Base-by-base conservation (phyloP, 495 filamentous ascomycete genomes). In the Xylaria bambusicola region DNA sequence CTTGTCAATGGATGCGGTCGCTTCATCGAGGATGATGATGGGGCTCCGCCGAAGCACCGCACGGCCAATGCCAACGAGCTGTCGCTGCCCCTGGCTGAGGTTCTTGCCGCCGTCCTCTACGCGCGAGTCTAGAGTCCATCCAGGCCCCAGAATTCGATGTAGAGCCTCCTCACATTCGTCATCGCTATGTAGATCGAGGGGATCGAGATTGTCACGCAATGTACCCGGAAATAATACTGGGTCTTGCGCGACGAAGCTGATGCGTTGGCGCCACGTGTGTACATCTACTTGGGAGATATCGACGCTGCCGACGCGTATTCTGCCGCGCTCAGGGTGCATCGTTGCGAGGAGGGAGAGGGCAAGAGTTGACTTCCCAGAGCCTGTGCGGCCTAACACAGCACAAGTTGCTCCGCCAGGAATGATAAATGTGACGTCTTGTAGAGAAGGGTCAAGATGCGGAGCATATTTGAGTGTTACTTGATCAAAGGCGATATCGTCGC, bases 1-100 rank as follows among this genome's bases (percentile, higher is more conserved):
- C 60, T 80, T 80, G 64, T 96, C 91, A 60, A 96, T 91, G 13
- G 84, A 88, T 15, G 91, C 91, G n/a, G 91, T 96, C 17, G 91
- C 91, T 71, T 92, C 89, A 62, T 92, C 89, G 60, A 92, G 70
- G 44, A 92, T 73, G 24, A 87, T 79, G 33, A 88, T 77, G 50
- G 80, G 79, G 18, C 81, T 82, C n/a, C 79, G 70, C 31, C 82
- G 69, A n/a, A 86, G 74, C 12, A 88, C 77, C 0, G 84, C 83
- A 9, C 82, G 66, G 2, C 82, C 84, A 3, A 87, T 78, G 26
- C 82, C 81, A 10, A 88, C 73, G 15, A 86, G 76, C 64, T 87
- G 84, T 15, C 84, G 65, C 66, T 87, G 82, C 10, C 85, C 85
- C 54, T 86, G 84, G 52, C 78, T 82, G 57, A 88, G 76, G 52